Evolutionary conservation across 2,329 filamentous ascomycete species (phyloP), one percentile per base, ranked within the genome.

Genomic region (Exophiala viscosa): DNA sequence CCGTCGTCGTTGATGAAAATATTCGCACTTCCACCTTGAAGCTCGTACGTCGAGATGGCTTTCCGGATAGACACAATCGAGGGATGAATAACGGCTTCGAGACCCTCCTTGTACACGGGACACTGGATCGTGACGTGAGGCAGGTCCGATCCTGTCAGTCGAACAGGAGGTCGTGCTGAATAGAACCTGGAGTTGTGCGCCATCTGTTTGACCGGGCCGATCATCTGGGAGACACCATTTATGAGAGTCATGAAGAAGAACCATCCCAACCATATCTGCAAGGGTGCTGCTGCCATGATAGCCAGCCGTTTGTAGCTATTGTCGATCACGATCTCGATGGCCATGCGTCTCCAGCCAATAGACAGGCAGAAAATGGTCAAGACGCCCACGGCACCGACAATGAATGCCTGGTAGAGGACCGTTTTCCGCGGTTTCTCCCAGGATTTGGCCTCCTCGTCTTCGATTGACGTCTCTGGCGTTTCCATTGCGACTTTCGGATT

Each of bases 21-120:
- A n/a, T 67, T 67, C 18, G 68, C 66, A 35, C 64, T 63, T n/a
- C 69, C 65, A 50, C 65, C 63, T 64, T 80, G 77, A 58, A 79
- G 67, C 59, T 82, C 80, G 59, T 83, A 83, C 10, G 79, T 79
- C 33, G 78, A 78, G 55, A 83, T 82, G 15, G 79, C 80, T n/a
- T 74, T 74, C 62, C 80, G 80, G 32, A 83, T 66, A 3, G 77
- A 81, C 14, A 75, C 70, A 35, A 83, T 74, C 0, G 80, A 83
- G 0, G 80, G 80, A 43, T 73, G 71, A 57, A 83, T 82, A 63
- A 95, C 89, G 55, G 76, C 82, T 33, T 74, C 73, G 2, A 95
- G 77, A 60, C 88, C 88, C 67, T 95, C 89, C 69, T 92, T 93
- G 74, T 93, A 95, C 0, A 95, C 87, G 4, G 89, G 89, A 67